These are phyloP conservation scores for Skeletonema marinoi DNA, from an alignment of 108 stramenopile genomes.

Conservation along the genomic window DNA sequence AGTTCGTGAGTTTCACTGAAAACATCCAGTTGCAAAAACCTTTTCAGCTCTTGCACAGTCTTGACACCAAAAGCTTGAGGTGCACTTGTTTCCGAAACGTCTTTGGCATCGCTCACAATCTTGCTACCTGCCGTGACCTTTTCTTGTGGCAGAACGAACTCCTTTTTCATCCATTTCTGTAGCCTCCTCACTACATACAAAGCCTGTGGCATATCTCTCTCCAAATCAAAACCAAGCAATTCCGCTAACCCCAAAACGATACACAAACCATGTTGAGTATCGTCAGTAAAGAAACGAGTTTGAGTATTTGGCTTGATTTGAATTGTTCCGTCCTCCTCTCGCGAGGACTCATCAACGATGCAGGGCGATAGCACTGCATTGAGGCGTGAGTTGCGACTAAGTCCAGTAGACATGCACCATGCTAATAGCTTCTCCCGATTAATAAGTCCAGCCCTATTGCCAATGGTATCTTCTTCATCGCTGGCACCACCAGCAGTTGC, in stretches of 20 bases:
- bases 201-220: slow-evolving; percentile 48
- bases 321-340: slow-evolving; percentile 32
- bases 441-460: slow-evolving; percentile 29
- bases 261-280: slow-evolving; percentile 51
- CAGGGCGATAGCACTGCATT: slow-evolving; percentile 52
- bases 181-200: slow-evolving; percentile 49
- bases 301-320: slow-evolving; percentile 40
- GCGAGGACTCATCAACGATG: slow-evolving; percentile 37
- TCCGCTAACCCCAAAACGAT: slow-evolving; percentile 50
- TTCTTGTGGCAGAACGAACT: slow-evolving; percentile 46
- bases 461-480: slow-evolving; percentile 7
- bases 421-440: slow-evolving; percentile 29
- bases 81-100: slow-evolving; percentile 44
- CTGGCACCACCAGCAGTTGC: neutral
- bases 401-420: slow-evolving; percentile 45
- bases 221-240: slow-evolving; percentile 47
- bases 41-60: slow-evolving; percentile 33
- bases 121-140: neutral
- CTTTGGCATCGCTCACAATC: slow-evolving; percentile 43
- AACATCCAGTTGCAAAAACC: slow-evolving; percentile 46
- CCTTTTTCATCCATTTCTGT: slow-evolving; percentile 55
- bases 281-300: slow-evolving; percentile 54
- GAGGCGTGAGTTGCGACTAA: slow-evolving; percentile 48
- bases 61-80: slow-evolving; percentile 52
- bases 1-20: slow-evolving; percentile 36